These are phyloP conservation scores for Podospora anserina DNA, from an alignment of 495 filamentous ascomycete genomes.

Conservation along the genomic window DNA sequence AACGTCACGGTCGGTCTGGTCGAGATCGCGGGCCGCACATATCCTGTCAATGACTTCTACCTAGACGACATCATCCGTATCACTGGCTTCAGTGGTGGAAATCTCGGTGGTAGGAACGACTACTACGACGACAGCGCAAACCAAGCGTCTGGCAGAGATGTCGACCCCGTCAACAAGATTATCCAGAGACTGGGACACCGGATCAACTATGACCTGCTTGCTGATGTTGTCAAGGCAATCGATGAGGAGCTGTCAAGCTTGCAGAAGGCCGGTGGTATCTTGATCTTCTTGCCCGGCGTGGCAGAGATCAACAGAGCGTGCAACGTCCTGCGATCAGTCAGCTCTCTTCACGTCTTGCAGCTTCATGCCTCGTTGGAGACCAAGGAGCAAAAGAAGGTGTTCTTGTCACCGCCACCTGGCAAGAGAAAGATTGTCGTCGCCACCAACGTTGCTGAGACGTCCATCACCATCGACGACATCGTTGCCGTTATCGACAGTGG, in stretches of 20 bases:
- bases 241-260: slow-evolving; percentile 62
- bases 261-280: slow-evolving; percentile 71
- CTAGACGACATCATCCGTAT: slow-evolving; percentile 81
- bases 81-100: slow-evolving; percentile 64
- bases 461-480: slow-evolving; percentile 95
- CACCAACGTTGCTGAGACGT: slow-evolving; percentile 96
- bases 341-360: slow-evolving; percentile 74
- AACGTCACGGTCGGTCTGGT: slow-evolving; percentile 66
- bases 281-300: slow-evolving; percentile 86
- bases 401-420: slow-evolving; percentile 68
- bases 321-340: slow-evolving; percentile 62
- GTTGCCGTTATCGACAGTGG: slow-evolving; percentile 96
- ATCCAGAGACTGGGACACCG: slow-evolving; percentile 75
- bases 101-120: slow-evolving; percentile 17
- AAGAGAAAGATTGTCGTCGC: slow-evolving; percentile 89
- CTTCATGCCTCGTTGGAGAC: slow-evolving; percentile 90
- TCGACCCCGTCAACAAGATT: slow-evolving; percentile 56
- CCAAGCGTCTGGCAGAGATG: slow-evolving; percentile 33
- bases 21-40: slow-evolving; percentile 85
- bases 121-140: slow-evolving; percentile 37
- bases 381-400: slow-evolving; percentile 81
- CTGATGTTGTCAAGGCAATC: slow-evolving; percentile 72
- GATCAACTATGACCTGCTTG: slow-evolving; percentile 91
- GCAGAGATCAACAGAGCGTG: slow-evolving; percentile 85
- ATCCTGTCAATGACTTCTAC: slow-evolving; percentile 85